Evolutionary conservation across 1,139 yeast genomes (phyloP).

Genomic region (Yamadazyma friedrichii): DNA sequence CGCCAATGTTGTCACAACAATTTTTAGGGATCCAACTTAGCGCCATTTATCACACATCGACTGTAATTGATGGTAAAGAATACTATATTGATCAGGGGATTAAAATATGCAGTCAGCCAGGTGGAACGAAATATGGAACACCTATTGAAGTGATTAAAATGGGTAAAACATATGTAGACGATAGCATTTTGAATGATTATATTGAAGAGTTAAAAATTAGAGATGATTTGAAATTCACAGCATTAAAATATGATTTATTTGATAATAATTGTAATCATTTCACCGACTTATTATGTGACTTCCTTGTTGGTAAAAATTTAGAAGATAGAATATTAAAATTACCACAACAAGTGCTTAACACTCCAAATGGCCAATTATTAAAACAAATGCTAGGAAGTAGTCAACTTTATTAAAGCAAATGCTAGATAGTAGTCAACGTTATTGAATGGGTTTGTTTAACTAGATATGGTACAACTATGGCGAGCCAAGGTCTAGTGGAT

Average conservation of each 20-base stretch:
- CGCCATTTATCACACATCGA: constrained; percentile 68
- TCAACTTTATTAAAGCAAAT: constrained; percentile 7
- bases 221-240: constrained; percentile 43
- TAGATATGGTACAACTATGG: too few relatives aligned
- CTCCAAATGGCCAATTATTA: constrained; percentile 56
- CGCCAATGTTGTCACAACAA: constrained; percentile 42
- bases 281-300: constrained; percentile 56
- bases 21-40: constrained; percentile 49
- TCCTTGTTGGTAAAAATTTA: constrained; percentile 52
- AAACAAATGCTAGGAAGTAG: constrained; percentile 36
- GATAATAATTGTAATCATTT: constrained; percentile 72
- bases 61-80: constrained; percentile 56
- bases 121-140: constrained; percentile 56
- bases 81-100: constrained; percentile 64
- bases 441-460: too few relatives aligned
- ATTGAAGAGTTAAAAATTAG: constrained; percentile 45
- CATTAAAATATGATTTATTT: constrained; percentile 55
- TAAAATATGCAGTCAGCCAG: constrained; percentile 42
- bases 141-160: constrained; percentile 55
- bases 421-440: too few relatives aligned
- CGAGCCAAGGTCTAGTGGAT: too few relatives aligned
- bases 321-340: constrained; percentile 51
- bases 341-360: constrained; percentile 55
- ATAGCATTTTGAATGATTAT: constrained; percentile 53
- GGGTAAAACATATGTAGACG: constrained; percentile 53